Base-by-base conservation (phyloP, 352 stramenopile genomes). In the Peronospora belbahrii region DNA sequence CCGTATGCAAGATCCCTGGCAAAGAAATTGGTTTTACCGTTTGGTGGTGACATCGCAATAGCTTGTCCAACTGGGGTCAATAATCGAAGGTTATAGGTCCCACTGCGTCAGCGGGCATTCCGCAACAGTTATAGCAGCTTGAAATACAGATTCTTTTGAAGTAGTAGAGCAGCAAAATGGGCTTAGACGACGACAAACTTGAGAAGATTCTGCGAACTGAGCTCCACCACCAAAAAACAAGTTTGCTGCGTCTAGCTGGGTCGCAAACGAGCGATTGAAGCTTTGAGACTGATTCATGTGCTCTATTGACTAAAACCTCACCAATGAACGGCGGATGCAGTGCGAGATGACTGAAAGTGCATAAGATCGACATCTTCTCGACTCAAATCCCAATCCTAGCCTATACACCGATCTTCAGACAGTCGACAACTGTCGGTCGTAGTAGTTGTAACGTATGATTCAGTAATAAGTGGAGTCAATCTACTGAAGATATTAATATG, bases 121-220 rank as follows among this genome's bases (percentile, higher is more conserved):
- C 47, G 15, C 30, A 51, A 5, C 58, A 63, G 1, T 19, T 65
- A 24, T 34, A 67, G 25, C 46, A 64, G 17, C 31, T 75, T 22
- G 59, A 64, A 14, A 18, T 28, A 13, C 42, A 63, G 20, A 7
- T 17, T 56, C 8, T n/a, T n/a, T n/a, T n/a, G n/a, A n/a, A n/a
- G n/a, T n/a, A n/a, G 59, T 61, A 25, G 57, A 72, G 38, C 58
- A 62, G 18, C n/a, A 70, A 50, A 13, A 49, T 72, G 54, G 54
- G 72, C 27, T 33, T 30, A 1, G 52, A 52, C 14, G 65, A 64
- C 24, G 7, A 38, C 38, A 71, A 71, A 35, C 53, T 70, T 14
- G 50, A 63, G 42, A 46, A 65, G 30, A 56, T 74, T 32, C 28
- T 74, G 32, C 30, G 20, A 54, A 22, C 38, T 67, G 9, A 22